These are phyloP conservation scores for Larix sibirica DNA, from an alignment of 83 land plant species.

Conservation along the genomic window DNA sequence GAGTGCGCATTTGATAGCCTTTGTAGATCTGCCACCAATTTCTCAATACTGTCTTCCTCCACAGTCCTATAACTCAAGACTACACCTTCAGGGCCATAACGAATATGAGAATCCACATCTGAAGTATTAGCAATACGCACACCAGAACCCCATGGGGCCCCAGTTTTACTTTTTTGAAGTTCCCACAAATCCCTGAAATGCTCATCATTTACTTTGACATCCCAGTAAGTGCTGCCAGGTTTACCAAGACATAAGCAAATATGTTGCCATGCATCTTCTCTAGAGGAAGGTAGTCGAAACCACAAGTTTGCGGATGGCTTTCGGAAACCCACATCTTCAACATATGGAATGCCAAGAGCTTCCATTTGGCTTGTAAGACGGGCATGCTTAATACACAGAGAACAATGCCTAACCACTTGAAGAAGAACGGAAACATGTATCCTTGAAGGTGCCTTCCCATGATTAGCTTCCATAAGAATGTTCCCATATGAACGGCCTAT, in stretches of 20 bases:
- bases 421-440: conserved; percentile 71
- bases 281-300: conserved; percentile 79
- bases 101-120: conserved; percentile 93
- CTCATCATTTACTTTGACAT: conserved; percentile 78
- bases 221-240: conserved; percentile 94
- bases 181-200: conserved; percentile 91
- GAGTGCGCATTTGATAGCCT: conserved; percentile 88
- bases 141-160: conserved; percentile 65
- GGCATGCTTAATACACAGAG: conserved; percentile 92
- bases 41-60: conserved; percentile 79
- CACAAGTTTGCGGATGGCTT: conserved; percentile 70
- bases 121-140: conserved; percentile 89
- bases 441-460: conserved; percentile 80
- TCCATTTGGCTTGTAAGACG: conserved; percentile 92
- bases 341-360: conserved; percentile 77
- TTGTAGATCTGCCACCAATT: conserved; percentile 79
- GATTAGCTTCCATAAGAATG: conserved; percentile 78
- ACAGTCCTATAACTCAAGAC: conserved; percentile 74
- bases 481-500: conserved; percentile 52
- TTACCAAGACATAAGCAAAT: conserved; percentile 89
- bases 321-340: conserved; percentile 78
- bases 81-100: conserved; percentile 83
- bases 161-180: conserved; percentile 74
- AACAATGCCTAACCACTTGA: conserved; percentile 88
- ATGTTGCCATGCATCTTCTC: conserved; percentile 77